phyloP scores from a whole-genome alignment of 2,329 filamentous ascomycete species.

The Fusarium musae region DNA sequence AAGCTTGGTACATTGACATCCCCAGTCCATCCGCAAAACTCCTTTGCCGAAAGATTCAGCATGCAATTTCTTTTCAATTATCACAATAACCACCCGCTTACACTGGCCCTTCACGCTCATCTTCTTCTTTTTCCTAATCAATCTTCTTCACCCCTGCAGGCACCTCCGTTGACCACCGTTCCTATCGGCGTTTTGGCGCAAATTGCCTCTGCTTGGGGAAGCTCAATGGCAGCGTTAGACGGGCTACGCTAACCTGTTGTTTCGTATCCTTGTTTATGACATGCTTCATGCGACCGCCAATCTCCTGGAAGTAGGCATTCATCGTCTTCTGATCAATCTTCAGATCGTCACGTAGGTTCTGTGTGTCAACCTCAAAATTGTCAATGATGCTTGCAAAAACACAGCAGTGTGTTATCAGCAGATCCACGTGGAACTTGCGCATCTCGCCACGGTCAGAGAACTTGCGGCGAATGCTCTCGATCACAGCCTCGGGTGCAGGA shows the following conservation, averaged over 20 bases:
- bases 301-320: slow-evolving; percentile 77
- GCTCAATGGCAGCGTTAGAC: slow-evolving; percentile 79
- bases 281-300: slow-evolving; percentile 75
- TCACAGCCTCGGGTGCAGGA: slow-evolving; percentile 68
- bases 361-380: slow-evolving; percentile 77
- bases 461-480: slow-evolving; percentile 74
- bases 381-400: slow-evolving; percentile 78
- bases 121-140: not conserved
- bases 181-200: slow-evolving; percentile 43
- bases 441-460: slow-evolving; percentile 74
- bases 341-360: slow-evolving; percentile 76
- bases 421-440: slow-evolving; percentile 76
- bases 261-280: slow-evolving; percentile 72
- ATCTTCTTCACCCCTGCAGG: not conserved
- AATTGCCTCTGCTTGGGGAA: slow-evolving; percentile 75
- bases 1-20: not conserved
- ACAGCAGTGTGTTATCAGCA: slow-evolving; percentile 78
- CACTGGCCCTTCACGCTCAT: not conserved
- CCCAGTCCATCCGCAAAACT: slow-evolving; percentile 15
- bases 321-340: slow-evolving; percentile 77
- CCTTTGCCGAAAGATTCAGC: slow-evolving; percentile 35
- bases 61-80: slow-evolving; percentile 32
- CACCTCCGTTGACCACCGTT: not conserved
- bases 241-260: slow-evolving; percentile 67
- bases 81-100: slow-evolving; percentile 7